These are phyloP conservation scores for Trichoderma hamatum DNA, from an alignment of 2,329 filamentous ascomycete species.

Conservation along the genomic window DNA sequence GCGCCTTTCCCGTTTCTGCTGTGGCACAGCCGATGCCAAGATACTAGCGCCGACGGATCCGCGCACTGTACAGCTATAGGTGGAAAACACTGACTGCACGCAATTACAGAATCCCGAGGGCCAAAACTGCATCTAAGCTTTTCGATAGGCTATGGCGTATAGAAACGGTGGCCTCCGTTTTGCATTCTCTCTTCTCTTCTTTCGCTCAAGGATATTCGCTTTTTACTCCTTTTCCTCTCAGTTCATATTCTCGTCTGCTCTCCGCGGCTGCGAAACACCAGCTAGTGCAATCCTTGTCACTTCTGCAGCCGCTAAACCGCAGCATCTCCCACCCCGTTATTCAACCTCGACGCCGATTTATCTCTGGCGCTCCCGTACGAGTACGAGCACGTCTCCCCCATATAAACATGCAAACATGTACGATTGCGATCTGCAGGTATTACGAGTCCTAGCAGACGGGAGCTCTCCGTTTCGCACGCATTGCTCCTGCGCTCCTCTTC, in stretches of 20 bases:
- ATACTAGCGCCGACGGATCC: conserved; percentile 13
- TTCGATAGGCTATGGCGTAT: neutral
- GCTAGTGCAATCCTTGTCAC: neutral
- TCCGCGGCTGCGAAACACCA: conserved; percentile 9
- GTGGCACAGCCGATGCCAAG: conserved; percentile 29
- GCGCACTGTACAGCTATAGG: conserved; percentile 7
- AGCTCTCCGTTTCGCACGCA: conserved; percentile 7
- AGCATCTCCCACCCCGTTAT: neutral
- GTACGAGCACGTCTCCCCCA: neutral
- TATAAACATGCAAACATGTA: neutral
- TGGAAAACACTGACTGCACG: neutral
- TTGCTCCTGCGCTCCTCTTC: neutral
- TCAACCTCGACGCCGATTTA: neutral
- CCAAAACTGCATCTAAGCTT: neutral
- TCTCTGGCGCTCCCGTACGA: neutral
- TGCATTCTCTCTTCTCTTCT: no score
- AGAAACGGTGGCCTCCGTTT: neutral
- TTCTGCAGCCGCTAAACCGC: neutral
- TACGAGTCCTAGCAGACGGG: neutral
- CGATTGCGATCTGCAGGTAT: neutral
- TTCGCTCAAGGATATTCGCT: neutral
- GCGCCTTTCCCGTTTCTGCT: conserved; percentile 25
- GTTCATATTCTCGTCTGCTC: neutral
- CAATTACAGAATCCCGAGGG: neutral
- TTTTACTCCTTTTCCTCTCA: neutral